Percentiles rank a stretch among this genome's conserved stretches.
Conservation (phyloP, 768 basidiomycete genomes). For the Amanita brunnescens region DNA sequence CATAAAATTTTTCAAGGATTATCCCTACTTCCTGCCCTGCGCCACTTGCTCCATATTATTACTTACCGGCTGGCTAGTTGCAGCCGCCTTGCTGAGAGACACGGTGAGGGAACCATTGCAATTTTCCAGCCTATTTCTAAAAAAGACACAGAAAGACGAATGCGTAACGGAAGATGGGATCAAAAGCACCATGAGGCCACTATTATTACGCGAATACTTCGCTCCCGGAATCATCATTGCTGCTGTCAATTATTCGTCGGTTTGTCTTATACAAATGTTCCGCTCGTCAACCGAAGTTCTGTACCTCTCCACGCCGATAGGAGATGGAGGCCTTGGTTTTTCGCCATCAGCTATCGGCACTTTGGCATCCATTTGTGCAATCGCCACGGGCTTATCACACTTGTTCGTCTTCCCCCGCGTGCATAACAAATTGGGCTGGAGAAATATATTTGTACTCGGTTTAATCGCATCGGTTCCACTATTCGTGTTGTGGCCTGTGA, state of each 20-base stretch:
- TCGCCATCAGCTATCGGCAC: conserved; percentile 45
- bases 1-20: no score
- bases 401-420: conserved; percentile 48
- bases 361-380: conserved; percentile 41
- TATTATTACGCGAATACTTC: neutral
- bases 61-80: no score
- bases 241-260: conserved; percentile 23
- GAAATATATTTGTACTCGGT: conserved; percentile 32
- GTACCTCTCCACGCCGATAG: no score
- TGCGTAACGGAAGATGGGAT: neutral
- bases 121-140: neutral
- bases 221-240: no score
- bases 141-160: neutral
- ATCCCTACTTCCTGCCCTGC: no score
- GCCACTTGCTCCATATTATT: conserved; percentile 26
- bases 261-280: conserved; percentile 46
- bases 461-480: conserved; percentile 31
- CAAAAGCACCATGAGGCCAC: neutral
- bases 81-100: conserved; percentile 47
- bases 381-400: conserved; percentile 47
- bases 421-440: conserved; percentile 24
- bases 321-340: no score
- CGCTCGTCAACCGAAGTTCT: no score
- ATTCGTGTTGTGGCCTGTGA: no score
- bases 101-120: neutral